Conservation (phyloP, 495 filamentous ascomycete genomes). For the Parachaetomium inaequale region DNA sequence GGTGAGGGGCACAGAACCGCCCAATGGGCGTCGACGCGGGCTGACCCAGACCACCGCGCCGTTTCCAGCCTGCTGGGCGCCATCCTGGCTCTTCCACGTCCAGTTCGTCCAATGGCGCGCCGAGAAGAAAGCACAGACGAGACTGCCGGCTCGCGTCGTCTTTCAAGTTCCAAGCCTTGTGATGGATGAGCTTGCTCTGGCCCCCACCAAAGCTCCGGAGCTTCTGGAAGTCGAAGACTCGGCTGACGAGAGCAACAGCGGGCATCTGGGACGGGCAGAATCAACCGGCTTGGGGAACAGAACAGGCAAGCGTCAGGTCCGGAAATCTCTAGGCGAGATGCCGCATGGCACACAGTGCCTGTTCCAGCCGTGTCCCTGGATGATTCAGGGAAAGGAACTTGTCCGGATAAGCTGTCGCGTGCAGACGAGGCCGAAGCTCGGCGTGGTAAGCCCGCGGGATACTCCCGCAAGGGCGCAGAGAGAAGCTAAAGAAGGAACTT, state of each 20-base stretch:
- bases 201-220: background rate
- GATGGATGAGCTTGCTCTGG: background rate
- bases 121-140: conserved; percentile 1
- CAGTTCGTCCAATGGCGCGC: conserved; percentile 12
- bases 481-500: background rate
- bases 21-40: conserved; percentile 22
- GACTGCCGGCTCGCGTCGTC: background rate
- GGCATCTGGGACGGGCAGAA: background rate
- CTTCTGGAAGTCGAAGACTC: background rate
- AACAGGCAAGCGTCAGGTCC: background rate
- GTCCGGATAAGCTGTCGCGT: background rate
- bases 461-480: background rate
- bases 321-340: background rate
- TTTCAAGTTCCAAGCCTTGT: background rate
- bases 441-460: too few relatives aligned
- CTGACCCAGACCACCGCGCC: conserved; percentile 8
- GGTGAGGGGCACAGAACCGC: conserved; percentile 16
- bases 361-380: background rate
- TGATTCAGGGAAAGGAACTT: background rate
- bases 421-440: background rate
- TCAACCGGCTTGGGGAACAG: background rate
- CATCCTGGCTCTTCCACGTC: conserved; percentile 4
- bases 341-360: background rate
- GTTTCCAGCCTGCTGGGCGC: conserved; percentile 33
- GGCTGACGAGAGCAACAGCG: background rate